Percentiles rank a stretch among this genome's conserved stretches.
phyloP scores from a whole-genome alignment of 768 basidiomycete species.

The Candolleomyces aberdarensis region DNA sequence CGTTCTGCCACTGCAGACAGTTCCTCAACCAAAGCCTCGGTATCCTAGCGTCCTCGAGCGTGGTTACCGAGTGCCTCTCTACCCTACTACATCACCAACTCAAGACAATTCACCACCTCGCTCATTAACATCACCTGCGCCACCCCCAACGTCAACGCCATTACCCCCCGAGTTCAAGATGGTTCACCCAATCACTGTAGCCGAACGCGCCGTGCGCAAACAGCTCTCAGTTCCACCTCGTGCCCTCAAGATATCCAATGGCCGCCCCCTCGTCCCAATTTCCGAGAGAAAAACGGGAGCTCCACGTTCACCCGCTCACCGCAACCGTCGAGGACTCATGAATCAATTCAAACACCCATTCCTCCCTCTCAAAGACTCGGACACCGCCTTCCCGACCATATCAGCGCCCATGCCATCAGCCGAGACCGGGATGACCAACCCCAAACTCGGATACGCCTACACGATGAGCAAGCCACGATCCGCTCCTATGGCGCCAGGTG shows the following conservation, averaged over 20 bases:
- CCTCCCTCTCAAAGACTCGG: conserved; percentile 32
- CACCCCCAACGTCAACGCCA: conserved; percentile 1
- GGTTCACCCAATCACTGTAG: conserved; percentile 7
- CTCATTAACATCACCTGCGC: conserved; percentile 2
- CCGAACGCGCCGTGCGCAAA: conserved; percentile 1
- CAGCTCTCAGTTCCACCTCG: conserved; percentile 21
- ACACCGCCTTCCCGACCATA: conserved; percentile 16
- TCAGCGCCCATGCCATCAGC: conserved; percentile 17
- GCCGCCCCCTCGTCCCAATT: conserved; percentile 20
- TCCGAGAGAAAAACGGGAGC: conserved; percentile 21
- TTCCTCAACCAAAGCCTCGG: conserved; percentile 26
- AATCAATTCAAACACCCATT: conserved; percentile 33
- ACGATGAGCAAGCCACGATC: conserved; percentile 14
- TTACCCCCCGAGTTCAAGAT: background rate
- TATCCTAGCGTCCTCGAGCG: conserved; percentile 37
- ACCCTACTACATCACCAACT: conserved; percentile 16
- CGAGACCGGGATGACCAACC: conserved; percentile 13
- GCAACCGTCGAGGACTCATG: conserved; percentile 17
- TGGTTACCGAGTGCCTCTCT: conserved; percentile 21
- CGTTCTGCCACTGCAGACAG: conserved; percentile 25
- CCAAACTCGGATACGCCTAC: conserved; percentile 16
- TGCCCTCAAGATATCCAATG: conserved; percentile 20
- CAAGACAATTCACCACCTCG: conserved; percentile 15
- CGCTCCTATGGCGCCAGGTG: conserved; percentile 12
- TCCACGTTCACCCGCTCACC: conserved; percentile 30